These are phyloP conservation scores for Schwanniomyces vanrijiae DNA, from an alignment of 805 yeast genomes.

Conservation along the genomic window DNA sequence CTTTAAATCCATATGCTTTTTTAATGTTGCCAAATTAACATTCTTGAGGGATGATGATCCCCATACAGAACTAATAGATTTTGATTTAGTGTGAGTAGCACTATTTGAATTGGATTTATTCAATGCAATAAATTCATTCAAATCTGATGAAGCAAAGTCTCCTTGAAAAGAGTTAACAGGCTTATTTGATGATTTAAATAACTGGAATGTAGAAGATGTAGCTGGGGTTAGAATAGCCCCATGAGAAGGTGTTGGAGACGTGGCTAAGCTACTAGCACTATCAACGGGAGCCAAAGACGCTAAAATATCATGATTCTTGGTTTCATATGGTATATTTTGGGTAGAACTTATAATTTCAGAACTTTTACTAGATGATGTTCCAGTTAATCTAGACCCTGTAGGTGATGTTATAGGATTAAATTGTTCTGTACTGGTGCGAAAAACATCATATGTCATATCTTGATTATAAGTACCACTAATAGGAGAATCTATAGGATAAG, in stretches of 20 bases:
- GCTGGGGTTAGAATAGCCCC: neutral
- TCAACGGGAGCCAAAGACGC: neutral
- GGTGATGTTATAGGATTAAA: neutral
- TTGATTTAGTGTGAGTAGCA: constrained; percentile 17
- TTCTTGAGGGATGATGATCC: constrained; percentile 33
- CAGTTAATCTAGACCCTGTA: neutral
- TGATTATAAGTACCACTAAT: constrained; percentile 3
- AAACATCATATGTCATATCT: neutral
- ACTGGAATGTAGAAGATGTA: neutral
- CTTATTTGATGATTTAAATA: neutral
- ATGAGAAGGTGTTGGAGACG: neutral
- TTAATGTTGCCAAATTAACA: constrained; percentile 38
- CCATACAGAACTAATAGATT: constrained; percentile 36
- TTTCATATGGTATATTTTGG: neutral
- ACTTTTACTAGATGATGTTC: neutral
- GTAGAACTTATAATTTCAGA: constrained; percentile 1
- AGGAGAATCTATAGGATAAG: constrained; percentile 18
- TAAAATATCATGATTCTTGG: neutral
- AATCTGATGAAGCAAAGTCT: neutral
- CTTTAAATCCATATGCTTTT: constrained; percentile 31
- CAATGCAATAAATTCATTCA: neutral
- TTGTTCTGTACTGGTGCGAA: neutral
- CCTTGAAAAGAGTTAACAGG: neutral
- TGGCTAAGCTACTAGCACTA: neutral
- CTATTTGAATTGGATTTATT: neutral